Evolutionary conservation across 139 green algal species (phyloP).

Genomic region (Closterium sp.): DNA sequence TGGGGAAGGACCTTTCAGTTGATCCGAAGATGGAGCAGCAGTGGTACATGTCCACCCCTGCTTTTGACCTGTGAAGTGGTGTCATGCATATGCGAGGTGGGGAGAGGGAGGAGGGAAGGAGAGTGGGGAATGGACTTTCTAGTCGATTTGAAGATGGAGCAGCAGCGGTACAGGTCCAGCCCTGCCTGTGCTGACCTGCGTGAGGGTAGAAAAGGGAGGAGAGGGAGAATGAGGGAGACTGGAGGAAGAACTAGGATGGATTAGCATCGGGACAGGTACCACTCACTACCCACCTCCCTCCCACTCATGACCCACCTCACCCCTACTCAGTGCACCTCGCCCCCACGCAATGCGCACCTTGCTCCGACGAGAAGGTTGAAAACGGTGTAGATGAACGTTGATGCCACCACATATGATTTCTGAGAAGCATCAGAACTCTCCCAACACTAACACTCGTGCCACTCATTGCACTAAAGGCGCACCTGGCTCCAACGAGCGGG

Average conservation of each 20-base stretch:
- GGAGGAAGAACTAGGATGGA: constrained; percentile 67
- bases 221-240: too few species aligned
- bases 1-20: too few species aligned
- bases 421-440: too few species aligned
- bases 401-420: too few species aligned
- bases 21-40: constrained; percentile 72
- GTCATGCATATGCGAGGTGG: too few species aligned
- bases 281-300: too few species aligned
- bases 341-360: too few species aligned
- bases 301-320: too few species aligned
- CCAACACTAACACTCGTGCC: too few species aligned
- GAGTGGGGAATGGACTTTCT: too few species aligned
- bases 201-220: too few species aligned
- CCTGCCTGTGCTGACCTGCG: not conserved
- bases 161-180: constrained; percentile 81
- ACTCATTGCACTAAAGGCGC: constrained; percentile 27
- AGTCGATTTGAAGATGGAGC: constrained; percentile 77
- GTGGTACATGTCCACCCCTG: constrained; percentile 76
- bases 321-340: too few species aligned
- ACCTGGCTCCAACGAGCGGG: constrained; percentile 26
- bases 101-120: constrained; percentile 36
- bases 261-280: constrained; percentile 81
- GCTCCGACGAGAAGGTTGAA: constrained; percentile 20
- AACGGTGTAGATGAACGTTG: constrained; percentile 72
- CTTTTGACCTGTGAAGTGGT: not conserved